These are phyloP conservation scores for Mucor circinelloides DNA, from an alignment of 371 early-diverging fungal species.

Conservation along the genomic window DNA sequence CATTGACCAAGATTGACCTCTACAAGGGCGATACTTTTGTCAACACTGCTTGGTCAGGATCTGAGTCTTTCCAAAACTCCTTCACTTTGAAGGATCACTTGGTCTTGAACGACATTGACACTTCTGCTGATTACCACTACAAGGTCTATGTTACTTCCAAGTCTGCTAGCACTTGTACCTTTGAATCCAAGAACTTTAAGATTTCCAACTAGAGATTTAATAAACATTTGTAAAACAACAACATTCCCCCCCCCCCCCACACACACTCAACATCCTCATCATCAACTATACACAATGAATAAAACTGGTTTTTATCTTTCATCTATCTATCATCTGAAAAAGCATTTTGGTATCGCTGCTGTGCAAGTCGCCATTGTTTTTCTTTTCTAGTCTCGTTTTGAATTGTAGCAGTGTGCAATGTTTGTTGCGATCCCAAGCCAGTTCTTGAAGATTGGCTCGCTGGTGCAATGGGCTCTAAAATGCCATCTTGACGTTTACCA, in stretches of 20 bases:
- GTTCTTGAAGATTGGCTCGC: slow-evolving; percentile 10
- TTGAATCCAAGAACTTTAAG: slow-evolving; percentile 29
- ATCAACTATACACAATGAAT: not conserved
- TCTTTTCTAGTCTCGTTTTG: slow-evolving; percentile 11
- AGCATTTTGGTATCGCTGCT: slow-evolving; percentile 18
- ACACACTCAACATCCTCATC: not conserved
- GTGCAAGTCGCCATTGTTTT: slow-evolving; percentile 16
- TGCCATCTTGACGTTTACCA: slow-evolving; percentile 34
- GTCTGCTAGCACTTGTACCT: slow-evolving; percentile 22
- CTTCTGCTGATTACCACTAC: slow-evolving; percentile 33
- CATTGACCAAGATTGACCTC: slow-evolving; percentile 39
- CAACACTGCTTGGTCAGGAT: slow-evolving; percentile 35
- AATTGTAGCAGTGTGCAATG: not conserved
- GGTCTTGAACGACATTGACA: slow-evolving; percentile 16
- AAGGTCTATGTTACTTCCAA: slow-evolving; percentile 26
- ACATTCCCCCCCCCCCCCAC: not conserved
- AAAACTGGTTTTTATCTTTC: not conserved
- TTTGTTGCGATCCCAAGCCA: slow-evolving; percentile 23
- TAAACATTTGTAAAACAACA: not conserved
- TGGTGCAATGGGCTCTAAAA: slow-evolving; percentile 31
- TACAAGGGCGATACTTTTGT: slow-evolving; percentile 37
- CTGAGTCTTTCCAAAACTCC: slow-evolving; percentile 27
- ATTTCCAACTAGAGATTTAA: slow-evolving; percentile 11
- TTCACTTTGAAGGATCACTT: slow-evolving; percentile 50
- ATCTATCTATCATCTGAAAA: not conserved